These are phyloP conservation scores for Periconia digitata DNA, from an alignment of 2,329 filamentous ascomycete genomes.

Conservation along the genomic window DNA sequence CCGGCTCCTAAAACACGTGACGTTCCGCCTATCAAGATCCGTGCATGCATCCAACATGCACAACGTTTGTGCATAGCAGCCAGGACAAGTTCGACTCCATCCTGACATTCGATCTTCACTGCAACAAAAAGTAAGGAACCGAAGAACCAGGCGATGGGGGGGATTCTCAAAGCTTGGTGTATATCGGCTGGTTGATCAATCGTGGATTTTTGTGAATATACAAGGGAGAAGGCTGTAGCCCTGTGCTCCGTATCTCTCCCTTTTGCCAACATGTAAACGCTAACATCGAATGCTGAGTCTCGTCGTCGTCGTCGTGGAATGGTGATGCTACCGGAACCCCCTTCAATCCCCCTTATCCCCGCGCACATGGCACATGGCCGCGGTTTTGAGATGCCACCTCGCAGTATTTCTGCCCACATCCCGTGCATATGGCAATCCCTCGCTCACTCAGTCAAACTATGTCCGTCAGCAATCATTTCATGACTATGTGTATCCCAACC, in stretches of 20 bases:
- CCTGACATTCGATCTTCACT: no score
- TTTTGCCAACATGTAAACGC: neutral
- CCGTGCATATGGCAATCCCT: neutral
- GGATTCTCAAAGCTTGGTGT: neutral
- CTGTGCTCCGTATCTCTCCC: neutral
- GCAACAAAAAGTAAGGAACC: no score
- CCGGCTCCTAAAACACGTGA: no score
- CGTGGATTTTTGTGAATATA: neutral
- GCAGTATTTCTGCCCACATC: no score
- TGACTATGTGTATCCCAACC: no score
- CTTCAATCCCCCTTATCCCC: neutral
- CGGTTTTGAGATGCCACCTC: no score
- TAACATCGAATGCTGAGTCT: neutral
- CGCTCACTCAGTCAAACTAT: slow-evolving; percentile 10
- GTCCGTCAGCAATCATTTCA: neutral
- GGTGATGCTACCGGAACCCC: neutral
- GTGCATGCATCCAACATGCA: no score
- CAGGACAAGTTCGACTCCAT: no score
- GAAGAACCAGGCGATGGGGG: no score
- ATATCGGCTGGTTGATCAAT: neutral
- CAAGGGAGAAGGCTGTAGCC: neutral
- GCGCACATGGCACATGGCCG: no score
- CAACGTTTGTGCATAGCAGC: no score
- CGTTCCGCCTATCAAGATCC: no score
- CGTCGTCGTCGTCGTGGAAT: neutral